Percentiles rank a stretch among this genome's conserved stretches.
phyloP scores from a whole-genome alignment of 2,329 filamentous ascomycete genomes.

The Fusarium sp. region DNA sequence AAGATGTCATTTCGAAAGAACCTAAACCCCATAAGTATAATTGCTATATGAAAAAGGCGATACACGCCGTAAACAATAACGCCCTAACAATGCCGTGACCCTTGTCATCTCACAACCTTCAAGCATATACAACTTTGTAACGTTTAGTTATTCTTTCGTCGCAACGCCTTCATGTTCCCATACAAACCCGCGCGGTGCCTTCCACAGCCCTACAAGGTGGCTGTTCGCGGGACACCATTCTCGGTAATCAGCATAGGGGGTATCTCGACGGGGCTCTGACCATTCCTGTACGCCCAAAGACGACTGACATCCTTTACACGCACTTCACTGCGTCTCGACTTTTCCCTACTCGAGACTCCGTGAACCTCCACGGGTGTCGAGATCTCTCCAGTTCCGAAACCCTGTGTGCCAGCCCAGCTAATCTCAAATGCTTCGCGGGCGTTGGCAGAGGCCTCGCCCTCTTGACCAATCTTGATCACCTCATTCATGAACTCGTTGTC shows the following conservation, averaged over 20 bases:
- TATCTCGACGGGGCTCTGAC: constrained; percentile 58
- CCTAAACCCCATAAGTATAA: not conserved
- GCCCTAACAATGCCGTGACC: not conserved
- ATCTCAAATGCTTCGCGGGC: constrained; percentile 58
- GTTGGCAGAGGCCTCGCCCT: constrained; percentile 54
- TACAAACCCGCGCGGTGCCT: not conserved
- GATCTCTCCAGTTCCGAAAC: constrained; percentile 49
- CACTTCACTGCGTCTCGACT: constrained; percentile 47
- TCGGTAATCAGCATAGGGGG: constrained; percentile 50
- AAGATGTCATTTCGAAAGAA: not conserved
- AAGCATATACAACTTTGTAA: not conserved
- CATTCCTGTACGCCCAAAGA: constrained; percentile 69
- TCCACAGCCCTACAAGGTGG: constrained; percentile 48
- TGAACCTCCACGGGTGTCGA: constrained; percentile 52
- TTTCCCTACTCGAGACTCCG: constrained; percentile 42
- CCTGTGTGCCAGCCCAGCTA: constrained; percentile 54
- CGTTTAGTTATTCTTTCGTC: not conserved
- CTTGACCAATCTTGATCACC: constrained; percentile 56
- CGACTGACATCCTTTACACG: constrained; percentile 68
- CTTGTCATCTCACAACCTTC: not conserved
- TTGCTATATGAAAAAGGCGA: not conserved
- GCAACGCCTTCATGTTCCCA: not conserved
- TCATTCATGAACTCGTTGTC: constrained; percentile 69
- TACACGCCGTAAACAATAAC: not conserved
- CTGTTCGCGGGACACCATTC: constrained; percentile 50